A percentile compares a stretch with the other conserved stretches of the same genome.
phyloP scores from a whole-genome alignment of 805 yeast genomes.

The Wickerhamomyces pijperi region DNA sequence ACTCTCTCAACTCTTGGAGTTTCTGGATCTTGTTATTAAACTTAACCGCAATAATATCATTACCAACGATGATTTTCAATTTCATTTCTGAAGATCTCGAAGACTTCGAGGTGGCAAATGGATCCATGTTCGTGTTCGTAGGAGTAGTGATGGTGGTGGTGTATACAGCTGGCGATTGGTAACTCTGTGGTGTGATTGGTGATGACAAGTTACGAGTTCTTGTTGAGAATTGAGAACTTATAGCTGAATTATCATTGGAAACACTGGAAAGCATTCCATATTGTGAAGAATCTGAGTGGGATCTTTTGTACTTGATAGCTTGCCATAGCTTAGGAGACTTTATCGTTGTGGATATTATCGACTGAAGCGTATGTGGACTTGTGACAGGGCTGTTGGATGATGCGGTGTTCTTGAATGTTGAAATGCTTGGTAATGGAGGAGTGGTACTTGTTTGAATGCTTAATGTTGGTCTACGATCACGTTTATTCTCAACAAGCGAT shows the following conservation, averaged over 20 bases:
- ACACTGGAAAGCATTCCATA: too few species aligned
- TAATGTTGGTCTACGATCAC: slow-evolving; percentile 6
- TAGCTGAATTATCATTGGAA: too few species aligned
- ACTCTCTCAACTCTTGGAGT: slow-evolving; percentile 7
- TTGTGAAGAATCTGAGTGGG: slow-evolving; percentile 1
- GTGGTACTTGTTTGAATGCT: slow-evolving; percentile 15
- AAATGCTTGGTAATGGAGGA: slow-evolving; percentile 13
- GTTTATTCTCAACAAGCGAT: neutral
- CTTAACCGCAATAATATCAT: slow-evolving; percentile 18
- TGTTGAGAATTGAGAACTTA: neutral
- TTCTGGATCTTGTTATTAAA: slow-evolving; percentile 2
- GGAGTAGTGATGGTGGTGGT: slow-evolving; percentile 3
- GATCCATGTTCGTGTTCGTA: slow-evolving; percentile 3
- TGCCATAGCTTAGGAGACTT: slow-evolving; percentile 14
- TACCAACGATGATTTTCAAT: slow-evolving; percentile 2
- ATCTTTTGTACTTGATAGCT: neutral
- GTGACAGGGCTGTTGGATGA: slow-evolving; percentile 1
- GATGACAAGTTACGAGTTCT: neutral
- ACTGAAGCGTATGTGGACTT: too few species aligned
- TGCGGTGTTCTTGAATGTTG: slow-evolving; percentile 1
- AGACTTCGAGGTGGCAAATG: too few species aligned
- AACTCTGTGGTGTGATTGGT: slow-evolving; percentile 1
- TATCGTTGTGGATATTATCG: slow-evolving; percentile 1
- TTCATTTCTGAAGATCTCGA: neutral
- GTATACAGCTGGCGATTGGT: slow-evolving; percentile 3